Base-by-base conservation (phyloP, 2,329 filamentous ascomycete species). In the Didymella glomerata region DNA sequence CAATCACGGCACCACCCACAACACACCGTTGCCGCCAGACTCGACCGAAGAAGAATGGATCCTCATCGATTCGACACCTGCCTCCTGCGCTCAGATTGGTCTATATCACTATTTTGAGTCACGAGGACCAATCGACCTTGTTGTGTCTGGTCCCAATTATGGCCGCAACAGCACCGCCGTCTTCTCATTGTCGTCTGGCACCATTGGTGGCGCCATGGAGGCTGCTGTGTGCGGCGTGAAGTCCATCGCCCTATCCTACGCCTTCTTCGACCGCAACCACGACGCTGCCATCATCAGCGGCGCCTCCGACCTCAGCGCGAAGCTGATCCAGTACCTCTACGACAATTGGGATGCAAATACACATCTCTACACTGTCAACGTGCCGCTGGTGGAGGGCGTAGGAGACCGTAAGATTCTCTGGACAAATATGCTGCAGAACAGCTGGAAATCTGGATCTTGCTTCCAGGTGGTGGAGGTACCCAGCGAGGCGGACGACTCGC, bases 301-400 rank as follows among this genome's bases (percentile, higher is more conserved):
- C 48, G 93, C 92, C 2, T 91, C 88, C 36, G 81, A 85, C 44
- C 88, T 94, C 68, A 87, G 88, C 24, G 88, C 95, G 24, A 85
- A 84, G 63, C 83, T 98, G 24, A 89, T 97, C 63, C 90, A 97
- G 76, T 86, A 92, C 62, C 82, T 99, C 7, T 88, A 85, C 68
- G 82, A 84, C 48, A 90, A 93, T 72, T 97, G 92, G 90, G 86
- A 76, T 25, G 22, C 62, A 82, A 84, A 84, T 60, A 88, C 91
- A 5, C 92, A 96, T 72, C 79, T 98, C n/a, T 98, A 97, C 77
- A 90, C 86, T 47, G 88, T 98, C 67, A 98, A 98, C 73, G 90
- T 98, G 9, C 94, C 95, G 20, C 81, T 98, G 11, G 84, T 95
- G 14, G 88, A 91, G 60, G 89, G 88, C 7, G 86, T 97, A 1